These are phyloP conservation scores for Hypsizygus ulmarius DNA, from an alignment of 1,284 basidiomycete genomes.

Conservation along the genomic window DNA sequence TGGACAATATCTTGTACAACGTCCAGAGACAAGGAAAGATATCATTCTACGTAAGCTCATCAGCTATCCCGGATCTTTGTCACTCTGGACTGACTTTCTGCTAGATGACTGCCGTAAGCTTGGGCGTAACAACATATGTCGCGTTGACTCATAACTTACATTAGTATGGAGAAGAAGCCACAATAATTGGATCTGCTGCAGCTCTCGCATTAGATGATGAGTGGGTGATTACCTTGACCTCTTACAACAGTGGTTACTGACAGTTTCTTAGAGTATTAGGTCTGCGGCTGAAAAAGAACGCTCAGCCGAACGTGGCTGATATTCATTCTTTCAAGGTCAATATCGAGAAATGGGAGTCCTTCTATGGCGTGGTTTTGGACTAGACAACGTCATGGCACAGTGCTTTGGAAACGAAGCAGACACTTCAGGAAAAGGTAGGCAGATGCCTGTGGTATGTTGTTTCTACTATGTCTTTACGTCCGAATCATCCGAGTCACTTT, in stretches of 20 bases:
- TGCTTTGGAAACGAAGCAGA: constrained; percentile 87
- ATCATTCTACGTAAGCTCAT: constrained; percentile 79
- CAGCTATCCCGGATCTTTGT: not conserved
- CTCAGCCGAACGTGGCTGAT: not conserved
- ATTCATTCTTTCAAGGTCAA: constrained; percentile 50
- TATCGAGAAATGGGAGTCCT: constrained; percentile 91
- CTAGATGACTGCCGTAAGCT: constrained; percentile 74
- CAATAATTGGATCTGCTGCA: constrained; percentile 87
- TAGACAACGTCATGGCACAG: constrained; percentile 79
- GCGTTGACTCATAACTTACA: constrained; percentile 12
- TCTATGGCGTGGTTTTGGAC: constrained; percentile 80
- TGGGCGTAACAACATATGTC: not conserved
- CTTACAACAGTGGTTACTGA: constrained; percentile 3
- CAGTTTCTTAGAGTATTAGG: constrained; percentile 54
- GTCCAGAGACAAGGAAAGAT: constrained; percentile 93
- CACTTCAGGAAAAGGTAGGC: constrained; percentile 78
- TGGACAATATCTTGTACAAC: constrained; percentile 90
- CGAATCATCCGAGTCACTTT: not conserved
- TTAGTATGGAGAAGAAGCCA: constrained; percentile 89
- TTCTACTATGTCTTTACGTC: not conserved
- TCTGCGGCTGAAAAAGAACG: constrained; percentile 26
- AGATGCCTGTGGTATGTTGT: constrained; percentile 78
- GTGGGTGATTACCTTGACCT: constrained; percentile 44
- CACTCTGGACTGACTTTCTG: constrained; percentile 14
- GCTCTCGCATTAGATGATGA: constrained; percentile 84